Evolutionary conservation across 805 yeast species (phyloP).

Genomic region (Lipomyces yamanashiensis): DNA sequence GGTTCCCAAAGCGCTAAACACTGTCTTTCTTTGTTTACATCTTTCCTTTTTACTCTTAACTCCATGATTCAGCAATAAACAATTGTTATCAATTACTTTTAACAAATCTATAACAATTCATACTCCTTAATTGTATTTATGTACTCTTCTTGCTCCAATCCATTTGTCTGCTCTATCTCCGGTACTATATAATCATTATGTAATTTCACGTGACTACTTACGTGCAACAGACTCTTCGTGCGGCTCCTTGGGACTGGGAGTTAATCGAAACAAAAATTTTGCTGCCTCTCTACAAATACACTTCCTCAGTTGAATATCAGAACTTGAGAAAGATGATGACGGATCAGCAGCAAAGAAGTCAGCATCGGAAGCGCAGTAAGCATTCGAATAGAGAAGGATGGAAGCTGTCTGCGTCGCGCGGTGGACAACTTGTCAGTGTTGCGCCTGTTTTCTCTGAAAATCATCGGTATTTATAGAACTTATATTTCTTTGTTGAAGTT

Average conservation of each 20-base stretch:
- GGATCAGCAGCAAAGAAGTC: neutral
- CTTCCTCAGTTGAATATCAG: neutral
- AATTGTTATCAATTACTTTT: no score
- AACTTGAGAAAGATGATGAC: neutral
- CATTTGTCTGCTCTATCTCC: no score
- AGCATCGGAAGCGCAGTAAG: slow-evolving; percentile 14
- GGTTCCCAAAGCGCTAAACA: no score
- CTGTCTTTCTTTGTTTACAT: no score
- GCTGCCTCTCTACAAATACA: neutral
- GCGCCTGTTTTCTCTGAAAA: slow-evolving; percentile 47
- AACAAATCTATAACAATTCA: no score
- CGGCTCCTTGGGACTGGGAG: neutral
- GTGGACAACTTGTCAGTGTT: slow-evolving; percentile 47
- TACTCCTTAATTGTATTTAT: no score
- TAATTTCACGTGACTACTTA: no score
- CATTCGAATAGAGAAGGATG: slow-evolving; percentile 19
- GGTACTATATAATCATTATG: no score
- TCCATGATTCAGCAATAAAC: no score
- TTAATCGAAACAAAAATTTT: neutral
- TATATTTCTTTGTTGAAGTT: no score
- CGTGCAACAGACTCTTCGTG: neutral
- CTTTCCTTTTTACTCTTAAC: no score
- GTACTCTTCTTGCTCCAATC: no score
- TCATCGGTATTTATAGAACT: slow-evolving; percentile 37
- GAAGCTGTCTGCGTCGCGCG: slow-evolving; percentile 40